A percentile compares a stretch with the other conserved stretches of the same genome.
phyloP scores from a whole-genome alignment of 192 early-diverging fungal genomes.

The Dissophora globulifera region DNA sequence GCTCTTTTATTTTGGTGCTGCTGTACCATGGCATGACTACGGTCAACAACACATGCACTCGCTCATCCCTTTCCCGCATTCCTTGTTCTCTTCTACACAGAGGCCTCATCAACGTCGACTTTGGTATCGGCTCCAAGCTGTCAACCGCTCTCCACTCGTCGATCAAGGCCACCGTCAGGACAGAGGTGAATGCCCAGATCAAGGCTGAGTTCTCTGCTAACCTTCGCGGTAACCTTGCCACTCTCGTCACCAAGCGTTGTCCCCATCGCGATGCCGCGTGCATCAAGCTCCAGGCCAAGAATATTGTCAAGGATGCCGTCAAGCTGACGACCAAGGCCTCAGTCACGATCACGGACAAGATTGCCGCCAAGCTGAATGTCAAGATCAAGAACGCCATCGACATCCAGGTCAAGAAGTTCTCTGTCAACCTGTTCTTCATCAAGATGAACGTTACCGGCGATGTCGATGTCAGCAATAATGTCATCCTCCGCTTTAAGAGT shows the following conservation, averaged over 20 bases:
- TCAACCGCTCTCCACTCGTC: constrained; percentile 15
- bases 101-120: constrained; percentile 22
- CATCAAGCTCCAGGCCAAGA: constrained; percentile 29
- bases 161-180: constrained; percentile 18
- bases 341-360: constrained; percentile 18
- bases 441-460: constrained; percentile 20
- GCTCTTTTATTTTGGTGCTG: not conserved
- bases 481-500: constrained; percentile 16
- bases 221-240: constrained; percentile 17
- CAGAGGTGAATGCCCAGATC: constrained; percentile 19
- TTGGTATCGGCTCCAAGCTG: constrained; percentile 23
- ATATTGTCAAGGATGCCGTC: constrained; percentile 32
- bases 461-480: constrained; percentile 16
- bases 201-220: constrained; percentile 25
- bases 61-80: too few relatives aligned
- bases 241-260: constrained; percentile 34
- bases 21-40: too few relatives aligned
- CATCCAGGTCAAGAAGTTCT: constrained; percentile 30
- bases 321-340: constrained; percentile 34
- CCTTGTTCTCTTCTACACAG: not conserved
- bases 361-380: constrained; percentile 7
- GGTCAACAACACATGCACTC: too few relatives aligned
- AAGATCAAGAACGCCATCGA: constrained; percentile 26
- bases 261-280: constrained; percentile 17
- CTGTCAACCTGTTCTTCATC: constrained; percentile 21